Conservation (phyloP, 805 yeast species). For the Nakazawaea ambrosiae region DNA sequence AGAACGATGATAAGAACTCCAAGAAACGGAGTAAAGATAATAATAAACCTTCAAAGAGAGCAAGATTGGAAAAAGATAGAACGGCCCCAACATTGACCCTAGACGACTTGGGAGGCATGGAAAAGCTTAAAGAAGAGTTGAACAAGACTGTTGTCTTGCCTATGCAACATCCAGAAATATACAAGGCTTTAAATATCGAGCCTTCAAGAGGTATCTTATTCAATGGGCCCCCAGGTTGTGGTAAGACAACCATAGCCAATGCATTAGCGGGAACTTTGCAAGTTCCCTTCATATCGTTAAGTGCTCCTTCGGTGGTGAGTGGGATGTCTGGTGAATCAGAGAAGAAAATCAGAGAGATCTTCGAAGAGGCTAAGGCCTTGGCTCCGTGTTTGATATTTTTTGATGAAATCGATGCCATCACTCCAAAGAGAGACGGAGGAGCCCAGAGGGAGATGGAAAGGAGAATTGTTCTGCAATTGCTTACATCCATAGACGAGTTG, state of each 20-base stretch:
- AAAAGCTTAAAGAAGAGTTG: slow-evolving; percentile 72
- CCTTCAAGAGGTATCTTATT: slow-evolving; percentile 92
- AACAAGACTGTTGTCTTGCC: slow-evolving; percentile 92
- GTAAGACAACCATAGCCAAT: slow-evolving; percentile 93
- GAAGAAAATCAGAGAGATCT: slow-evolving; percentile 85
- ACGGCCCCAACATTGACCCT: slow-evolving; percentile 64
- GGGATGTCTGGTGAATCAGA: slow-evolving; percentile 99
- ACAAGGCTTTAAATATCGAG: slow-evolving; percentile 79
- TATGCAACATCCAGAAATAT: slow-evolving; percentile 88
- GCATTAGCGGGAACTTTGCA: slow-evolving; percentile 93
- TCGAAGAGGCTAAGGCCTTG: slow-evolving; percentile 81
- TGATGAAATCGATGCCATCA: slow-evolving; percentile 97
- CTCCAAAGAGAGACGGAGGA: slow-evolving; percentile 96
- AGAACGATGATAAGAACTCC: slow-evolving; percentile 23
- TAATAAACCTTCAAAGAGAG: slow-evolving; percentile 17
- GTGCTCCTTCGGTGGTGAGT: slow-evolving; percentile 94
- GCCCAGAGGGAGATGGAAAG: slow-evolving; percentile 98
- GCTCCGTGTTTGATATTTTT: slow-evolving; percentile 93
- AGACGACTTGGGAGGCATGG: slow-evolving; percentile 84
- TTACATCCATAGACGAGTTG: slow-evolving; percentile 92
- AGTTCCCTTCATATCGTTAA: slow-evolving; percentile 84
- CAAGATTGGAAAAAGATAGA: slow-evolving; percentile 45
- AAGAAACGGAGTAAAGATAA: slow-evolving; percentile 48
- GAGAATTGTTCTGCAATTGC: slow-evolving; percentile 89
- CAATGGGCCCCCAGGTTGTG: slow-evolving; percentile 99